These are phyloP conservation scores for Ophiognomonia clavigignenti-juglandacearum DNA, from an alignment of 2,329 filamentous ascomycete species.

Conservation along the genomic window DNA sequence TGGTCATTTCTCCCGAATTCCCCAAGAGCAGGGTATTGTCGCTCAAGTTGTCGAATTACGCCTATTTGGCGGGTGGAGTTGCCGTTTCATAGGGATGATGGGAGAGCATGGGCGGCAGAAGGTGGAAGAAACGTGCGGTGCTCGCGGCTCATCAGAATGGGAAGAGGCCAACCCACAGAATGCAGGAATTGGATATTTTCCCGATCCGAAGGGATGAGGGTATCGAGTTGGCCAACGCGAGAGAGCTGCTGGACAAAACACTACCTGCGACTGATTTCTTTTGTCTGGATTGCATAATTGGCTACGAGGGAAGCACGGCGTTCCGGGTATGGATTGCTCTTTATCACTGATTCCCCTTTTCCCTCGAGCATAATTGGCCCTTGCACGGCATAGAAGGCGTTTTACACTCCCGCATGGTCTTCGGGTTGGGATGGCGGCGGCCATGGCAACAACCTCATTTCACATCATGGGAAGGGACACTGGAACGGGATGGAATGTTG, in stretches of 20 bases:
- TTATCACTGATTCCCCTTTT: constrained; percentile 11
- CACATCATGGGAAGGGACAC: background rate
- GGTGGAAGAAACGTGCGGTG: background rate
- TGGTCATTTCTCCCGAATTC: constrained; percentile 52
- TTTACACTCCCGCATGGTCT: background rate
- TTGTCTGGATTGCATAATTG: background rate
- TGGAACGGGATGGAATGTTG: background rate
- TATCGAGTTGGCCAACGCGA: too few relatives aligned
- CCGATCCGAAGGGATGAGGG: too few relatives aligned
- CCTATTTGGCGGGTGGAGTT: constrained; percentile 39
- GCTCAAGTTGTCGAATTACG: constrained; percentile 54
- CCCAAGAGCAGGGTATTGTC: constrained; percentile 49
- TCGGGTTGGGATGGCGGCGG: background rate
- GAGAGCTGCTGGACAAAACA: background rate
- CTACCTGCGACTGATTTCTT: background rate
- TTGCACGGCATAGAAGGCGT: constrained; percentile 13
- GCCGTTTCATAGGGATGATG: constrained; percentile 22
- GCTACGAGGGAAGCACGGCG: constrained; percentile 11
- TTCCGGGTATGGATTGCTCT: constrained; percentile 6
- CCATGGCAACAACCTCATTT: background rate
- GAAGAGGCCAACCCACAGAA: too few relatives aligned
- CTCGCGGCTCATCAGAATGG: background rate
- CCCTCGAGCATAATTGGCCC: constrained; percentile 6
- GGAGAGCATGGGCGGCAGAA: background rate
- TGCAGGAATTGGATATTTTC: too few relatives aligned